These are phyloP conservation scores for Russula brevipes DNA, from an alignment of 768 basidiomycete genomes.

Conservation along the genomic window DNA sequence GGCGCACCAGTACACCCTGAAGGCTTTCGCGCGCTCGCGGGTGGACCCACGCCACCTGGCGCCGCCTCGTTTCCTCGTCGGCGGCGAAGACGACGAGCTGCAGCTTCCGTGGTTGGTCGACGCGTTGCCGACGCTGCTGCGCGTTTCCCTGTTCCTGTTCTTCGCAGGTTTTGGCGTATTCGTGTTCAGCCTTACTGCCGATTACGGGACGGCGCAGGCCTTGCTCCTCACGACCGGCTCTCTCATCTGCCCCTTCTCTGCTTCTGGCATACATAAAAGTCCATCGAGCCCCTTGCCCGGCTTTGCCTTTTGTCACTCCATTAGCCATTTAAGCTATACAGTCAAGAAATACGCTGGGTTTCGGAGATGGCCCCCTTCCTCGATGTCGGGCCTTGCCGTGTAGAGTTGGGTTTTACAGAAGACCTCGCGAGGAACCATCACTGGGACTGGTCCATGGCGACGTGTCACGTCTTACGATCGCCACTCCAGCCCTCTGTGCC, in stretches of 20 bases:
- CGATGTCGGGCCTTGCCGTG: background rate
- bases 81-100: conserved; percentile 32
- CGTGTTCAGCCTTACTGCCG: conserved; percentile 32
- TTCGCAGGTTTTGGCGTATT: conserved; percentile 46
- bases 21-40: conserved; percentile 28
- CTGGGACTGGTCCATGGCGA: background rate
- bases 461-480: background rate
- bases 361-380: background rate
- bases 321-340: background rate
- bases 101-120: conserved; percentile 39
- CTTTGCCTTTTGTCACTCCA: background rate
- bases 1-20: background rate
- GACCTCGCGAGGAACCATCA: background rate
- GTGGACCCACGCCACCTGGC: conserved; percentile 30
- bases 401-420: background rate
- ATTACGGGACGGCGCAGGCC: background rate
- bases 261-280: conserved; percentile 1
- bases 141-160: conserved; percentile 45
- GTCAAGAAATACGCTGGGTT: background rate
- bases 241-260: conserved; percentile 7
- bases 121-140: conserved; percentile 44
- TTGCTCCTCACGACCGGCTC: conserved; percentile 10
- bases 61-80: conserved; percentile 34
- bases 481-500: background rate
- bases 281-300: background rate